Base-by-base conservation (phyloP, 2,329 filamentous ascomycete species). In the Apiospora malaysiana region DNA sequence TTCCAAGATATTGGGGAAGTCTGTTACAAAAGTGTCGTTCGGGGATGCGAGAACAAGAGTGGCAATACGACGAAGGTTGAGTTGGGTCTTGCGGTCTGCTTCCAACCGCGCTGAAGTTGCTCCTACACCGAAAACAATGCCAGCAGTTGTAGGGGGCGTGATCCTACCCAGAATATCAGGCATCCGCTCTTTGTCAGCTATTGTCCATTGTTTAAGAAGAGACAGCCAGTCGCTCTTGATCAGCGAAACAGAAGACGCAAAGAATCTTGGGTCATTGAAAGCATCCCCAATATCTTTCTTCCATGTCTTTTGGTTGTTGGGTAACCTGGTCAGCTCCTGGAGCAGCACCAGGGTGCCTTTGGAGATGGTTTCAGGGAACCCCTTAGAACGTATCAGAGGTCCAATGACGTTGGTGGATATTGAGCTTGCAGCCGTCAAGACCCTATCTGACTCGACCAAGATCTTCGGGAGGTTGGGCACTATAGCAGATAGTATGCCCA, bases 101-200 rank as follows among this genome's bases (percentile, higher is more conserved):
- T 99, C 96, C n/a, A 97, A 88, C 71, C 96, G 89, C 46, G 96
- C 96, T 59, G 95, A 97, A 27, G 94, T 94, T 8, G 96, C 96
- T 14, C 97, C 97, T 0, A 99, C 96, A n/a, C 96, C 96, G 78
- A 99, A 99, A 79, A 99, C 95, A 75, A 99, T 97, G 10, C 96
- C 96, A 0, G 97, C 96, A 18, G 95, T 95, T 1, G 95, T 94
- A 7, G 96, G 96, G 4, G 95, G 89, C 7, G 91, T 91, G 73
- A 99, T 88, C 25, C 94, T 92, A 47, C 89, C 86, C 10, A 98
- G 82, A 4, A 98, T 85, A 73, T 99, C 96, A 0, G 91, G 85
- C 82, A 99, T 88, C 66, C 93, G 90, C 70, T 98, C 95, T 82
- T 97, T 98, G 80, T 99, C 96, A 21, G 89, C 89, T 18, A 95